Evolutionary conservation across 1,139 yeast genomes (phyloP).

Genomic region (Hemisphaericaspora subhashii): DNA sequence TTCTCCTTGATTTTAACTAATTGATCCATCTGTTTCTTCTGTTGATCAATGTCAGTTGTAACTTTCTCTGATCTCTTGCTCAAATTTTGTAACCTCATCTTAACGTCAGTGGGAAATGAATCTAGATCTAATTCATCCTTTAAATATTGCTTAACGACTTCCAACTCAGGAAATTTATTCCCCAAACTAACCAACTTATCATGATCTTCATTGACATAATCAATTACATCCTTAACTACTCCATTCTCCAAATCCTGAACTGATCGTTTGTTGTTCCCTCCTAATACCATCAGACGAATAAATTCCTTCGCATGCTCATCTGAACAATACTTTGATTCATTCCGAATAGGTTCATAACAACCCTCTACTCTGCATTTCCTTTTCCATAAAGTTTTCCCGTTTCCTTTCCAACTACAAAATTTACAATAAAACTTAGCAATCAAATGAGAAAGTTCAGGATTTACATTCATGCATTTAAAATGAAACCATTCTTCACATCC

Average conservation of each 20-base stretch:
- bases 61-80: constrained; percentile 25
- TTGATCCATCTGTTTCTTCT: constrained; percentile 20
- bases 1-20: constrained; percentile 36
- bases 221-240: constrained; percentile 21
- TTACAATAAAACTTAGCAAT: constrained; percentile 74
- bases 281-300: constrained; percentile 33
- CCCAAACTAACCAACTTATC: constrained; percentile 25
- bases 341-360: constrained; percentile 60
- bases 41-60: constrained; percentile 19
- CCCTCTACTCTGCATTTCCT: constrained; percentile 64
- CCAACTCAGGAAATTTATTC: constrained; percentile 39
- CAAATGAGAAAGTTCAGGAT: constrained; percentile 52
- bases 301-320: constrained; percentile 68
- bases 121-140: constrained; percentile 28
- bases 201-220: constrained; percentile 13
- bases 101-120: constrained; percentile 31
- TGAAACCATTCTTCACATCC: constrained; percentile 97
- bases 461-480: constrained; percentile 70
- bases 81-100: constrained; percentile 19
- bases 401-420: constrained; percentile 58
- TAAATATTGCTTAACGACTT: constrained; percentile 31
- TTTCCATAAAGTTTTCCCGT: constrained; percentile 61
- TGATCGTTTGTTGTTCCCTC: constrained; percentile 14
- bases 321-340: constrained; percentile 70
- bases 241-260: constrained; percentile 18